These are phyloP conservation scores for Phytophthora citrophthora DNA, from an alignment of 352 stramenopile species.

Conservation along the genomic window DNA sequence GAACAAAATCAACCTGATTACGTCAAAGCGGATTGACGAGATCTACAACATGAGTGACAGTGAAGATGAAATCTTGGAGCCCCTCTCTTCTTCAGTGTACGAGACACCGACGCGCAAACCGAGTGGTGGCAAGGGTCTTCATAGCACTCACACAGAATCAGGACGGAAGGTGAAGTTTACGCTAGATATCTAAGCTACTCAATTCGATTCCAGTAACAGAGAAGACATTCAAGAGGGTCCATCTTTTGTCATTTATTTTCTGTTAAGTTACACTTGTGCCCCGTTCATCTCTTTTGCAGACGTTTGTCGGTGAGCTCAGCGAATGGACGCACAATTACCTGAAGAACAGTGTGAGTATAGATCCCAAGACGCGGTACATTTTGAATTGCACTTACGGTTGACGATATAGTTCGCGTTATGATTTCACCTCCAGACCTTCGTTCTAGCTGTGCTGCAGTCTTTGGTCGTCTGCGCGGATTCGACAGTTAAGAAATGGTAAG, in stretches of 20 bases:
- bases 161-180: conserved; percentile 67
- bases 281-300: conserved; percentile 17
- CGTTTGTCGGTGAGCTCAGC: conserved; percentile 40
- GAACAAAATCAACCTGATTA: conserved; percentile 61
- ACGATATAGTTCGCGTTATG: conserved; percentile 51
- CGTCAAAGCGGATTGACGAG: conserved; percentile 66
- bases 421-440: conserved; percentile 46
- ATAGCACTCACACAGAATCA: conserved; percentile 24
- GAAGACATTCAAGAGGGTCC: neutral
- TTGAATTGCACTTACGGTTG: conserved; percentile 35
- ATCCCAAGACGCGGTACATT: neutral
- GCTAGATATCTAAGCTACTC: conserved; percentile 45
- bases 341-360: neutral
- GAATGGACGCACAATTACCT: conserved; percentile 71
- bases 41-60: conserved; percentile 90
- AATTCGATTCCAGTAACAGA: neutral
- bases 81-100: conserved; percentile 59
- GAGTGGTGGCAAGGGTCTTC: conserved; percentile 27
- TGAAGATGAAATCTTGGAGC: conserved; percentile 79
- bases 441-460: conserved; percentile 38
- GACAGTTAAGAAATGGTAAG: conserved; percentile 4
- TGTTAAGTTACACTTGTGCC: neutral
- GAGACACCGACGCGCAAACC: conserved; percentile 53
- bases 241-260: neutral
- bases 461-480: conserved; percentile 28